phyloP scores from a whole-genome alignment of 2,329 filamentous ascomycete genomes.

The Talaromyces sp. region DNA sequence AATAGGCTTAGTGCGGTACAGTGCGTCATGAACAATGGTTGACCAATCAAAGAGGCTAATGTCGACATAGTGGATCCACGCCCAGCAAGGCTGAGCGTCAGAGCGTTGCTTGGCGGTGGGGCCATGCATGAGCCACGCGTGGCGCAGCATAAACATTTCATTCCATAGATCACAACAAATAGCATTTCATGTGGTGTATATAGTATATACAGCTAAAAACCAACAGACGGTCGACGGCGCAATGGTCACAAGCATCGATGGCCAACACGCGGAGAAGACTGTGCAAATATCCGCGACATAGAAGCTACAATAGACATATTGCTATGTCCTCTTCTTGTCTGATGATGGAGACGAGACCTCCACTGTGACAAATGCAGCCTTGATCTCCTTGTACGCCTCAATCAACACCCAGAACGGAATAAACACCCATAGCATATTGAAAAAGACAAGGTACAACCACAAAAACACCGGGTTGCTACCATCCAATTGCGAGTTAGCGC shows the following conservation, averaged over 20 bases:
- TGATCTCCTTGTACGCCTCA: constrained; percentile 47
- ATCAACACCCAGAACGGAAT: constrained; percentile 55
- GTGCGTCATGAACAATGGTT: neutral
- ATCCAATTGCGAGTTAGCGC: constrained; percentile 52
- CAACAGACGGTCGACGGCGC: too few species aligned
- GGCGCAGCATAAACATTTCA: neutral
- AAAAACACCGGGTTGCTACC: constrained; percentile 57
- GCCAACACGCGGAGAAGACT: too few species aligned
- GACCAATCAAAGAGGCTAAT: neutral
- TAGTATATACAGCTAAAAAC: too few species aligned
- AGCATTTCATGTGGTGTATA: neutral
- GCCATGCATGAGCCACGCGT: neutral
- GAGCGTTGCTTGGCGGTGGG: neutral
- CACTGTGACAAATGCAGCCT: constrained; percentile 29
- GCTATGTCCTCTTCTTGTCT: constrained; percentile 15
- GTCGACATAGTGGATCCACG: neutral
- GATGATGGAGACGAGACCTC: constrained; percentile 18
- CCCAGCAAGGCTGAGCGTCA: neutral
- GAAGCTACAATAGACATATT: too few species aligned
- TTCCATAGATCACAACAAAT: too few species aligned
- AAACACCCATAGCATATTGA: constrained; percentile 60
- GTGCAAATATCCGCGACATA: neutral
- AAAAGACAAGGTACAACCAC: constrained; percentile 60
- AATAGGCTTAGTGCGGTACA: neutral
- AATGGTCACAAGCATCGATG: too few species aligned